These are phyloP conservation scores for Populus hybrid DNA, from an alignment of 441 rosid genomes.

Conservation along the genomic window DNA sequence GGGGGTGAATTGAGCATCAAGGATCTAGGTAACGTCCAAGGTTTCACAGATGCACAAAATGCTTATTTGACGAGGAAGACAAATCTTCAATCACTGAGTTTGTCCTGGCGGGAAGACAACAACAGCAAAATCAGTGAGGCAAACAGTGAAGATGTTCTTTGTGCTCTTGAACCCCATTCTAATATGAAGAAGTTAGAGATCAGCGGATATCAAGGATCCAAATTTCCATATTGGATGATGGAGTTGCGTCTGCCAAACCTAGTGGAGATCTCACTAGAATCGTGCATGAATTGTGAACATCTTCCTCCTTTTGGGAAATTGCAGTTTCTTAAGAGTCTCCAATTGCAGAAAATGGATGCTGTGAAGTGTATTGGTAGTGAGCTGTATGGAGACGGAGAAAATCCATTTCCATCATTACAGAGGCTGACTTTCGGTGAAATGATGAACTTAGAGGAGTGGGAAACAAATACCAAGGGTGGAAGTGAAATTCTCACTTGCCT, in stretches of 20 bases:
- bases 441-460: constrained; percentile 15
- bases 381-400: constrained; percentile 2
- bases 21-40: constrained; percentile 1
- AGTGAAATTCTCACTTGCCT: constrained; percentile 9
- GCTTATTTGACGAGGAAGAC: constrained; percentile 12
- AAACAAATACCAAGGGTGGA: neutral
- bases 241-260: constrained; percentile 20
- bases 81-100: constrained; percentile 7
- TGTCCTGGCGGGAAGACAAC: neutral
- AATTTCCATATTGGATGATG: neutral
- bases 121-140: neutral
- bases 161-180: no score
- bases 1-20: constrained; percentile 15
- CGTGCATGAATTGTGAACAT: constrained; percentile 7
- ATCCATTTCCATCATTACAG: constrained; percentile 14
- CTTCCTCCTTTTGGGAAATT: constrained; percentile 25
- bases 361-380: constrained; percentile 10
- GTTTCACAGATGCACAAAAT: constrained; percentile 5
- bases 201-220: neutral
- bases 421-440: neutral
- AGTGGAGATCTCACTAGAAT: neutral
- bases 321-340: constrained; percentile 8
- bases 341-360: neutral
- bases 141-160: constrained; percentile 11
- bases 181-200: constrained; percentile 8